Base-by-base conservation (phyloP, 495 filamentous ascomycete species). In the Tuber umbilicatum region DNA sequence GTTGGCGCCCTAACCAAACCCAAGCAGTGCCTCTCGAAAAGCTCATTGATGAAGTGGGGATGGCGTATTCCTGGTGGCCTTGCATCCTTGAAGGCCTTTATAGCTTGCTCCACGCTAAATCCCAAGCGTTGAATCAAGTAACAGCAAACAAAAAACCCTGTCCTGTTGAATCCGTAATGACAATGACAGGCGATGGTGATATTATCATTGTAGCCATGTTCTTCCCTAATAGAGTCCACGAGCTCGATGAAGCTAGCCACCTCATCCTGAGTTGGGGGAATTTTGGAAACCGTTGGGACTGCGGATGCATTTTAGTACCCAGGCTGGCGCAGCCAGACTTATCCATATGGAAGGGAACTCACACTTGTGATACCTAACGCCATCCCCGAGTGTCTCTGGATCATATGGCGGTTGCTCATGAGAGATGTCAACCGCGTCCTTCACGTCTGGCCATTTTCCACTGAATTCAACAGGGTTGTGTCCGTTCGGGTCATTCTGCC, bases 151-250 rank as follows among this genome's bases (percentile, higher is more conserved):
- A 97, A 90, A 81, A 94, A 97, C 2, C 94, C 94, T 0, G 93
- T 97, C 45, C 93, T 88, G 81, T 97, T 97, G 85, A 93, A 97
- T 0, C 94, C 94, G 77, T 98, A 97, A 80, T 98, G 94, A 80
- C 94, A 97, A 82, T 98, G 94, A 1, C 97, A 93, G 19, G 91
- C 94, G 69, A 97, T 87, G 21, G 87, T 84, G 14, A 81, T 83
- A 39, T 85, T 79, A 0, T 85, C 82, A 19, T 83, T 83, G 78
- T 81, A 84, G 17, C 85, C 83, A 7, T 84, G 86, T 6, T 73
- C 84, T 31, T 87, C 86, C 37, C 86, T 87, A 41, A 96, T 85
- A 67, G 87, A 84, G 80, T 97, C 94, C 10, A 97, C 89, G 5
- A 97, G 85, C 37, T 86, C 86, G 76, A 97, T 90, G 83, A 98